Percentiles rank a stretch among this genome's conserved stretches.
Conservation (phyloP, 441 rosid species). For the Dalechampia spathulata region DNA sequence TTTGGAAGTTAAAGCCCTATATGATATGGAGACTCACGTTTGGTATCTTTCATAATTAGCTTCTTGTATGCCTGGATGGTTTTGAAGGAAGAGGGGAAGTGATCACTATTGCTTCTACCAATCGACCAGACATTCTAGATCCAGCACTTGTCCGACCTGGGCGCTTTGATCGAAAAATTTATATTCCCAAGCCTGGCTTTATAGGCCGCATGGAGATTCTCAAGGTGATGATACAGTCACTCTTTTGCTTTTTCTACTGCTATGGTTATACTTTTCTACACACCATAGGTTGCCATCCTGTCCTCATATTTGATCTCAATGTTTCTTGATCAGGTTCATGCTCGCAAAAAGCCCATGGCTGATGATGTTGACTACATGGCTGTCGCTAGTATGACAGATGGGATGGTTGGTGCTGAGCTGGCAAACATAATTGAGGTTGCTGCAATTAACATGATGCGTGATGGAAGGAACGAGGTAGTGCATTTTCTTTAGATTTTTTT, state of each 20-base stretch:
- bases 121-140: conserved; percentile 93
- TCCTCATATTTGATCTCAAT: background rate
- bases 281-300: background rate
- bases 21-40: conserved; percentile 13
- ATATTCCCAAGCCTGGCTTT: conserved; percentile 81
- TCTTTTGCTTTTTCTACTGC: background rate
- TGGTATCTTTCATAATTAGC: conserved; percentile 46
- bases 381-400: conserved; percentile 87
- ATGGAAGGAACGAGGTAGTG: conserved; percentile 81
- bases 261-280: conserved; percentile 1
- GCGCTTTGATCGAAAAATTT: conserved; percentile 77
- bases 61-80: conserved; percentile 90
- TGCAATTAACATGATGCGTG: conserved; percentile 92
- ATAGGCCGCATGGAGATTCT: conserved; percentile 91
- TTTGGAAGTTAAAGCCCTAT: background rate
- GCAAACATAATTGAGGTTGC: conserved; percentile 93
- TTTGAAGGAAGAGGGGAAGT: conserved; percentile 98
- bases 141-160: conserved; percentile 96
- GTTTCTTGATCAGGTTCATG: conserved; percentile 59
- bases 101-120: conserved; percentile 92
- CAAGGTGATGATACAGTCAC: conserved; percentile 37
- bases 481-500: too few relatives aligned
- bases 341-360: conserved; percentile 92
- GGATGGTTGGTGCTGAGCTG: conserved; percentile 99
- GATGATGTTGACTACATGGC: conserved; percentile 91